phyloP scores from a whole-genome alignment of 2,329 filamentous ascomycete species.

The Basipetospora chlamydospora region DNA sequence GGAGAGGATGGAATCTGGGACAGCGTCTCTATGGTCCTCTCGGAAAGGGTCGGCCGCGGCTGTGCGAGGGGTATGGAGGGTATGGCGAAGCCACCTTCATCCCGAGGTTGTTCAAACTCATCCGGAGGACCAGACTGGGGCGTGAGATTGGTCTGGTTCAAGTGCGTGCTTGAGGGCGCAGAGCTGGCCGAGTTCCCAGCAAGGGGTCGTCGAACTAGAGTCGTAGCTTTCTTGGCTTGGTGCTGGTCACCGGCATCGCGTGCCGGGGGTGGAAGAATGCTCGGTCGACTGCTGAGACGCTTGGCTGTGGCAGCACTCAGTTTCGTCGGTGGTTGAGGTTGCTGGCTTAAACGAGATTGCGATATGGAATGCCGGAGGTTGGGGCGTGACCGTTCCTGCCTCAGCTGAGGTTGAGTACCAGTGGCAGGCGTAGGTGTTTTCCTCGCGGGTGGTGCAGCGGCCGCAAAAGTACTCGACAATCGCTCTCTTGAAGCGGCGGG shows the following conservation, averaged over 20 bases:
- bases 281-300: background rate
- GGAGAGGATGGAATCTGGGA: slow-evolving; percentile 68
- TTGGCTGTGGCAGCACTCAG: background rate
- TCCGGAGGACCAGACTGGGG: background rate
- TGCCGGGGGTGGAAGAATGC: background rate
- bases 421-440: background rate
- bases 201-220: too few relatives aligned
- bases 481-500: slow-evolving; percentile 3
- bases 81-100: slow-evolving; percentile 3
- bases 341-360: slow-evolving; percentile 1
- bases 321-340: background rate
- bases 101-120: background rate
- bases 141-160: background rate
- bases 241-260: too few relatives aligned
- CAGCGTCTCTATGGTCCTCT: slow-evolving; percentile 76
- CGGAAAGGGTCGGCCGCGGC: slow-evolving; percentile 50
- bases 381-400: slow-evolving; percentile 1
- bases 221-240: too few relatives aligned
- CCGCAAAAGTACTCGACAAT: too few relatives aligned
- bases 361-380: slow-evolving; percentile 2
- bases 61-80: slow-evolving; percentile 2
- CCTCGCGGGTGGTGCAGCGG: background rate
- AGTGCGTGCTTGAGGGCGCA: too few relatives aligned
- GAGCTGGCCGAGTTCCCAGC: too few relatives aligned
- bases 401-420: background rate